Base-by-base conservation (phyloP, 345 rosid genomes). In the Pelargonium nanum region DNA sequence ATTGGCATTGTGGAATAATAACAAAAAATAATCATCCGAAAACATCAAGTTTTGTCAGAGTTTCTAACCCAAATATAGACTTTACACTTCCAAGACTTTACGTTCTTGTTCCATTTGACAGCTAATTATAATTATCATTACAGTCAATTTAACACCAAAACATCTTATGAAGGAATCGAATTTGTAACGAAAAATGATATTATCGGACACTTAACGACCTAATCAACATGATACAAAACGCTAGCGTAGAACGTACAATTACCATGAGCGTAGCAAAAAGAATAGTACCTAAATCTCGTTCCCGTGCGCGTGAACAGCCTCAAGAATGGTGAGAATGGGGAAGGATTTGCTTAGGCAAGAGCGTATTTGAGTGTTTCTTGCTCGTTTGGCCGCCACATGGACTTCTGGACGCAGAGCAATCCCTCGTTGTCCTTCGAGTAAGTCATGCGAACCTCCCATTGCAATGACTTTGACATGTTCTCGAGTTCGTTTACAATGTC, bases 381-480 rank as follows among this genome's bases (percentile, higher is more conserved):
- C 67, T 89, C 83, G 23, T 44, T 67, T 13, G 99, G 97, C 25
- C 96, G 83, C 97, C 99, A 94, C 57, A 63, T 57, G 58, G 97
- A 81, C 66, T 94, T 94, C 63, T 84, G 84, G 63, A 90, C 86
- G 23, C 81, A 82, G 6, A 94, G 91, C 80, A 94, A 77, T 21
- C 96, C 95, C 70, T 87, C 97, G 23, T 80, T 83, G 45, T 81
- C 89, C 73, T 86, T 88, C 0, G 95, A 73, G 74, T 77, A 90
- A 10, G 81, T 90, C 90, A 85, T 70, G 2, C 85, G 81, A 50
- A 94, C 84, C 65, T 85, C 84, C 99, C 97, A 94, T 7, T 86
- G 76, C 95, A 88, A 80, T 0, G 93, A 68, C 55, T 74, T 76
- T 19, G 70, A 67, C 84, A 82, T 59, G 48, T 66, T 67, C 83